phyloP scores from a whole-genome alignment of 306 rosid genomes.

The Vicia sativa region DNA sequence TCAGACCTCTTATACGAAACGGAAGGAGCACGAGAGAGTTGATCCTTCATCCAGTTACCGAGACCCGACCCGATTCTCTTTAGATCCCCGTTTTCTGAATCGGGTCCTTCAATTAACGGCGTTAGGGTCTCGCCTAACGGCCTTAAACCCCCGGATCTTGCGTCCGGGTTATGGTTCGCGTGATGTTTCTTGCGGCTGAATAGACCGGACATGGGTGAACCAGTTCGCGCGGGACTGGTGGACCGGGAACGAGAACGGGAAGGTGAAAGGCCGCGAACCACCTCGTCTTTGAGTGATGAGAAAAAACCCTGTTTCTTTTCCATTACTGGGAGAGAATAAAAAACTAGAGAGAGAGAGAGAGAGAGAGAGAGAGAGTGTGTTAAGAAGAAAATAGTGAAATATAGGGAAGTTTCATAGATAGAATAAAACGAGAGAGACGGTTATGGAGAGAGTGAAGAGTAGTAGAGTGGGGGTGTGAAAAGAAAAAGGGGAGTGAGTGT shows the following conservation, averaged over 20 bases:
- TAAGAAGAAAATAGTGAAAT: constrained; percentile 1
- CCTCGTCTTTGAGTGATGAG: constrained; percentile 86
- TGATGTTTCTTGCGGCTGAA: constrained; percentile 60
- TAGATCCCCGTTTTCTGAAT: constrained; percentile 70
- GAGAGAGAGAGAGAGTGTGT: background rate
- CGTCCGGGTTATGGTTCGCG: constrained; percentile 34
- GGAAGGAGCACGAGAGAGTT: constrained; percentile 76
- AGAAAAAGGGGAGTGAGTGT: constrained; percentile 14
- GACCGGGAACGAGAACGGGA: constrained; percentile 68
- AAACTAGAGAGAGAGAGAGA: background rate
- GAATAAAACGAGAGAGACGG: constrained; percentile 22
- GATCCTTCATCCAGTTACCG: constrained; percentile 92
- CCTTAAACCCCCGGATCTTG: constrained; percentile 82
- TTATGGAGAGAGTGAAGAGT: constrained; percentile 27
- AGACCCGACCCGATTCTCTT: constrained; percentile 77
- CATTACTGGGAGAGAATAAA: constrained; percentile 36
- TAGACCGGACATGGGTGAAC: constrained; percentile 67
- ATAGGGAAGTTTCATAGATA: constrained; percentile 36
- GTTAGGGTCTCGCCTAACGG: constrained; percentile 75
- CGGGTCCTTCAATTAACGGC: constrained; percentile 90
- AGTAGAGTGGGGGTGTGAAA: background rate
- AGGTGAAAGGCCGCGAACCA: constrained; percentile 91
- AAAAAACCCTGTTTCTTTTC: constrained; percentile 93
- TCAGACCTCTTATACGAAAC: constrained; percentile 75
- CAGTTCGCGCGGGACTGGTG: constrained; percentile 63